These are phyloP conservation scores for Cytospora leucostoma DNA, from an alignment of 2,329 filamentous ascomycete genomes.

Conservation along the genomic window DNA sequence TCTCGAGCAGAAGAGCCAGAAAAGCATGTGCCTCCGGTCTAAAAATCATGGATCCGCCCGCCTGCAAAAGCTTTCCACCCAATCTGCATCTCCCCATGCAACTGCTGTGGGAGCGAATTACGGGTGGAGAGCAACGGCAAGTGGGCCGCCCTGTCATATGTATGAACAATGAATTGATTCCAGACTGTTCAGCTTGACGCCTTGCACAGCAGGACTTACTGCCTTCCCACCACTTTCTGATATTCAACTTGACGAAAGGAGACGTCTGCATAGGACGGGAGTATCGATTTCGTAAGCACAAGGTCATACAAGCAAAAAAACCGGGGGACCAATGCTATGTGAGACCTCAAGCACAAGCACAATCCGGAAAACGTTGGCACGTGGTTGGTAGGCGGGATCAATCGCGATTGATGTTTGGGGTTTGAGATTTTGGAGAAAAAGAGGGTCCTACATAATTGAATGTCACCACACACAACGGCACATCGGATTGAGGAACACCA, in stretches of 20 bases:
- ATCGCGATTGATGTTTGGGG: constrained; percentile 1
- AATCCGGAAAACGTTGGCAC: neutral
- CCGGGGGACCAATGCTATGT: too few species aligned
- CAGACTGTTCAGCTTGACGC: neutral
- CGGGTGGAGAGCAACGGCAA: neutral
- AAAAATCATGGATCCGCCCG: constrained; percentile 2
- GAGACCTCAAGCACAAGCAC: neutral
- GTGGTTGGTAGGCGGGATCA: constrained; percentile 8
- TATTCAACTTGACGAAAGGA: neutral
- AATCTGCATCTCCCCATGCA: neutral
- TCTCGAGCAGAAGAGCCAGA: constrained; percentile 9
- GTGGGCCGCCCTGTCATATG: neutral
- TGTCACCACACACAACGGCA: neutral
- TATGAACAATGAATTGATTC: neutral
- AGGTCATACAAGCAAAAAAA: too few species aligned
- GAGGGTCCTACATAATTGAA: neutral
- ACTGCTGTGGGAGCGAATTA: neutral
- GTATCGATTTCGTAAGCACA: too few species aligned
- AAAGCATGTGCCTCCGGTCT: constrained; percentile 22
- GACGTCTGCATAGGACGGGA: too few species aligned
- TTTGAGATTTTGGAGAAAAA: neutral
- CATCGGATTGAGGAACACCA: constrained; percentile 3
- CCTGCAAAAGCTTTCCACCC: constrained; percentile 17
- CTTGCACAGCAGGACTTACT: neutral
- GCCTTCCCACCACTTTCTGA: neutral